Percentiles rank a stretch among this genome's conserved stretches.
Conservation (phyloP, 2,329 filamentous ascomycete genomes). For the Fusarium azukiicola region DNA sequence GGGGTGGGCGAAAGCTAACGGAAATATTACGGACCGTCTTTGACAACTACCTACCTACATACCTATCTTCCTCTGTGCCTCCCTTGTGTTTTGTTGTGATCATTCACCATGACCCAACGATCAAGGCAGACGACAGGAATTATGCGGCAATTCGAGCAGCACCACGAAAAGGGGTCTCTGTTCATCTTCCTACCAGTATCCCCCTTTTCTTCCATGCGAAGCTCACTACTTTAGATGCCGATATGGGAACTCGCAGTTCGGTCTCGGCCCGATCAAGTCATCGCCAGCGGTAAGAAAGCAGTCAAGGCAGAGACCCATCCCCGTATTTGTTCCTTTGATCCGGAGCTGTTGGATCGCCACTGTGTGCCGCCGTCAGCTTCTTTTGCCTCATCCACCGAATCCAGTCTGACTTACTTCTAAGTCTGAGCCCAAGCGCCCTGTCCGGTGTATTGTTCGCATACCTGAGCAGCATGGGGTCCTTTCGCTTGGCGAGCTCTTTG, state of each 20-base stretch:
- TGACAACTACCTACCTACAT: not conserved
- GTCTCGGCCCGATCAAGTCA: not conserved
- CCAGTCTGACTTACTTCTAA: not conserved
- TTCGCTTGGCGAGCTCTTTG: not conserved
- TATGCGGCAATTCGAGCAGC: not conserved
- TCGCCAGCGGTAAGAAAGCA: not conserved
- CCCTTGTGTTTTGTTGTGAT: not conserved
- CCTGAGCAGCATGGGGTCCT: not conserved
- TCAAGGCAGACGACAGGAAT: not conserved
- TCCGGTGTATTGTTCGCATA: conserved; percentile 6
- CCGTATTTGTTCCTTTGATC: not conserved
- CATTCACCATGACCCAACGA: not conserved
- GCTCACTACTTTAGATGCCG: not conserved
- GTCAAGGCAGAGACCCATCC: not conserved
- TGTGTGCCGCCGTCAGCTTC: not conserved
- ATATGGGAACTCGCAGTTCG: conserved; percentile 1
- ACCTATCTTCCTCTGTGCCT: conserved; percentile 1
- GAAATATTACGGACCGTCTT: not conserved
- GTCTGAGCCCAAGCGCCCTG: not conserved
- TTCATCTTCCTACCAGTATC: not conserved
- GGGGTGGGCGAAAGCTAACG: not conserved
- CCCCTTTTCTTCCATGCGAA: not conserved
- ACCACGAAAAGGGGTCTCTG: not conserved
- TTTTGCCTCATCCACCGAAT: not conserved
- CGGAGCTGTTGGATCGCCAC: conserved; percentile 12